Base-by-base conservation (phyloP, 139 green algal species). In the Micractinium sp. region DNA sequence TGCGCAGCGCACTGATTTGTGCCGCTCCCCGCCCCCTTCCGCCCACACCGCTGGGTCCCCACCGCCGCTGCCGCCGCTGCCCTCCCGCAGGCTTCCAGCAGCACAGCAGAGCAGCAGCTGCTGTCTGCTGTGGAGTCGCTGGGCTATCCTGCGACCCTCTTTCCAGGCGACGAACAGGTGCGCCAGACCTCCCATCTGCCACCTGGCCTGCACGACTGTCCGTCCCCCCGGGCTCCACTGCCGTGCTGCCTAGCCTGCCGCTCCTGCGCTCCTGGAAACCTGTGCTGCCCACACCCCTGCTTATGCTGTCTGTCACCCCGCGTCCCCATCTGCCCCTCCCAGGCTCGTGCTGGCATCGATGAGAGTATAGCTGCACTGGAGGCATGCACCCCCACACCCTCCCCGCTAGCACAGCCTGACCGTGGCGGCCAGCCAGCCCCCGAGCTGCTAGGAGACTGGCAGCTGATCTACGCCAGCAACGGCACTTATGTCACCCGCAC, bases 401-500 rank as follows among this genome's bases (percentile, higher is more conserved):
- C 83, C 13, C 67, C 83, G 83, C 67, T 87, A 60, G 56, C 14
- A 35, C 81, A 47, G 56, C 81, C 81, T 29, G 74, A 47, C n/a
- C 16, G 35, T 33, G 74, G 74, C 35, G 33, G 33, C 74, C 7
- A 33, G 74, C 74, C 74, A 38, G 63, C 63, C 22, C 63, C 22
- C 63, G 63, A 71, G 20, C 18, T 25, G 63, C 9, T 71, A 16
- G 85, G 71, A 23, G 53, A 66, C 3, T 89, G 86, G 86, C 25
- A 85, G 76, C 76, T 89, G 0, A 36, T 89, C 0, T 89, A 85
- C 75, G 86, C 86, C 29, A 73, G 36, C 15, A 67, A 36, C 29
- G 86, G 86, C 14, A 89, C 86, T 0, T 82, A 85, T 27, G 56
- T 89, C 13, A 89, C 86, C 3, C 86, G 86, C 33, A 89, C 76